phyloP scores from a whole-genome alignment of 106 monocot species.

The Ottelia alismoides region DNA sequence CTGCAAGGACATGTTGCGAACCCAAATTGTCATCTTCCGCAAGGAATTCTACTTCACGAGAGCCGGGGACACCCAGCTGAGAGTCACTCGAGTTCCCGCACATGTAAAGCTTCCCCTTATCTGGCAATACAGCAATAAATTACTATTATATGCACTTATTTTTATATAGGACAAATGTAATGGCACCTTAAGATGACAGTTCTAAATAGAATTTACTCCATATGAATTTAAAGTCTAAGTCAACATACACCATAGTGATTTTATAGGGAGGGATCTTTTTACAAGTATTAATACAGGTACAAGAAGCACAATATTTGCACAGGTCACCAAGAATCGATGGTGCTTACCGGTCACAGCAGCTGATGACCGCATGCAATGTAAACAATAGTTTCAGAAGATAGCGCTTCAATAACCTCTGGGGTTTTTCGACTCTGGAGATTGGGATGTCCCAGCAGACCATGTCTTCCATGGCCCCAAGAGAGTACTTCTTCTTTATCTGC shows the following conservation, averaged over 20 bases:
- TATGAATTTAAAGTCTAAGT: no score
- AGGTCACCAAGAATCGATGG: no score
- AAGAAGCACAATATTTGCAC: no score
- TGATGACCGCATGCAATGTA: constrained; percentile 87
- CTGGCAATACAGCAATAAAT: no score
- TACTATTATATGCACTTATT: no score
- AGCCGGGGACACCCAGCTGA: constrained; percentile 82
- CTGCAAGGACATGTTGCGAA: constrained; percentile 52
- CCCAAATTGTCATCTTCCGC: constrained; percentile 52
- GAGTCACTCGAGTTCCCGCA: constrained; percentile 89
- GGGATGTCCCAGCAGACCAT: constrained; percentile 86
- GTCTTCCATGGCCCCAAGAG: constrained; percentile 98
- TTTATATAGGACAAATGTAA: no score
- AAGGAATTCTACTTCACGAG: constrained; percentile 80
- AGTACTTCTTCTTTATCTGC: constrained; percentile 73
- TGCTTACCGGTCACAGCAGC: constrained; percentile 88
- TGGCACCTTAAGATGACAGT: no score
- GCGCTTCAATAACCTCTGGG: constrained; percentile 47
- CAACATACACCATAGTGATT: no score
- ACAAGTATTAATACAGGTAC: no score
- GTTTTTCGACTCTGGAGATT: constrained; percentile 52
- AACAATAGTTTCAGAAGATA: constrained; percentile 37
- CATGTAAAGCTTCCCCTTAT: constrained; percentile 80
- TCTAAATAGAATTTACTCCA: no score
- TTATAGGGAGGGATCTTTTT: no score